A percentile compares a stretch with the other conserved stretches of the same genome.
Evolutionary conservation across 345 rosid genomes (phyloP).

Genomic region (Corymbia maculata): DNA sequence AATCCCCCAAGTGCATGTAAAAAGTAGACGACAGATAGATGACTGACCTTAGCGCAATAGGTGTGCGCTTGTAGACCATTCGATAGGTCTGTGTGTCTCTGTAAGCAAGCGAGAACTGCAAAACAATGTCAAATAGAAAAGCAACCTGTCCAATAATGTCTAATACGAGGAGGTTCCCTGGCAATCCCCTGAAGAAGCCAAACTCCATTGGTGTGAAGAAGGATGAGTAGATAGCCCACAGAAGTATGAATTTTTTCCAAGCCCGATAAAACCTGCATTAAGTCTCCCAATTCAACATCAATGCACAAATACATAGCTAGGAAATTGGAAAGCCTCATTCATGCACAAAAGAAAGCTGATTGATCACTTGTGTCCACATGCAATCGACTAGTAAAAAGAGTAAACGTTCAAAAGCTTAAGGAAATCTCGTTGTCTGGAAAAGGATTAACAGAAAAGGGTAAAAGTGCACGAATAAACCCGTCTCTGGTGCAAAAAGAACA

Average conservation of each 20-base stretch:
- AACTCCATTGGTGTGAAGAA: slow-evolving; percentile 87
- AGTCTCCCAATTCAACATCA: not conserved
- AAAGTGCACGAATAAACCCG: not conserved
- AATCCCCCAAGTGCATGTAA: not conserved
- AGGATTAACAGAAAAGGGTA: not conserved
- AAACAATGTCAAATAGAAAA: slow-evolving; percentile 56
- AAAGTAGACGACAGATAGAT: not conserved
- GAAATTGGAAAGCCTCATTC: not conserved
- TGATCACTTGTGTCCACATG: not conserved
- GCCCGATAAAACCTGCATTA: slow-evolving; percentile 46
- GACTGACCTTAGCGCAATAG: slow-evolving; percentile 50
- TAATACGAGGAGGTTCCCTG: slow-evolving; percentile 54
- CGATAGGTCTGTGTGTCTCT: slow-evolving; percentile 44
- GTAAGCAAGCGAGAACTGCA: slow-evolving; percentile 63
- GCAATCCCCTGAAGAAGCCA: slow-evolving; percentile 81
- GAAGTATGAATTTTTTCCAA: slow-evolving; percentile 65
- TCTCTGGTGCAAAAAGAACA: not conserved
- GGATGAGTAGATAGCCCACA: slow-evolving; percentile 86
- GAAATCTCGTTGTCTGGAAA: not conserved
- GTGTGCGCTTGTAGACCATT: slow-evolving; percentile 40
- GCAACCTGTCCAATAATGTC: slow-evolving; percentile 73
- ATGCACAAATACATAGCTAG: not conserved
- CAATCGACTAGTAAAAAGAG: not conserved
- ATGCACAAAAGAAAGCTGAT: not conserved
- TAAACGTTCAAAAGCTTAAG: not conserved